Percentiles rank a stretch among this genome's conserved stretches.
phyloP scores from a whole-genome alignment of 768 basidiomycete genomes.

The Floccularia luteovirens region DNA sequence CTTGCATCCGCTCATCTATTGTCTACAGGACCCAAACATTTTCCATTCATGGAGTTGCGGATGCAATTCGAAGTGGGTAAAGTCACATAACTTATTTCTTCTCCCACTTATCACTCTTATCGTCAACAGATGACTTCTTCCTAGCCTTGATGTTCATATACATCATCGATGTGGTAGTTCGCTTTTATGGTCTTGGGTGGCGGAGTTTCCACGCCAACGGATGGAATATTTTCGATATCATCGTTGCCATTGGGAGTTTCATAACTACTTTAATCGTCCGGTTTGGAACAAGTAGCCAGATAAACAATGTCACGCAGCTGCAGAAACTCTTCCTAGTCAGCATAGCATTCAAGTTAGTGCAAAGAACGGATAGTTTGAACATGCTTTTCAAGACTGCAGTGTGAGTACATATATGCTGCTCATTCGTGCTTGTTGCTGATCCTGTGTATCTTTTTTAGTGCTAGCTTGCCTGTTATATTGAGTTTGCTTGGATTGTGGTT shows the following conservation, averaged over 20 bases:
- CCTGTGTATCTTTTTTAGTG: conserved; percentile 31
- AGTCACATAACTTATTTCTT: not conserved
- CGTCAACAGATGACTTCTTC: conserved; percentile 61
- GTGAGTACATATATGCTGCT: conserved; percentile 43
- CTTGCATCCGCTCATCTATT: conserved; percentile 1
- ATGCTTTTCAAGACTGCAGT: conserved; percentile 95
- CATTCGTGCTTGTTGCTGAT: conserved; percentile 12
- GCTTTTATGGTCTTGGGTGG: conserved; percentile 83
- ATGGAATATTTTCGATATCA: conserved; percentile 89
- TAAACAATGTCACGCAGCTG: conserved; percentile 54
- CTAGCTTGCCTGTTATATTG: conserved; percentile 80
- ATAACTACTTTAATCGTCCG: conserved; percentile 73
- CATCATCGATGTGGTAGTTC: conserved; percentile 65
- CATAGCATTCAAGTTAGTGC: conserved; percentile 91
- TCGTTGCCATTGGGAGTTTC: conserved; percentile 76
- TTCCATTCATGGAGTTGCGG: conserved; percentile 36
- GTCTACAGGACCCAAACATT: conserved; percentile 72
- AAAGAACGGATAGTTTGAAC: conserved; percentile 80
- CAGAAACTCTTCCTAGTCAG: conserved; percentile 91
- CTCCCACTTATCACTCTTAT: conserved; percentile 3
- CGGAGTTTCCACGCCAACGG: conserved; percentile 80
- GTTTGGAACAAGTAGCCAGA: conserved; percentile 41
- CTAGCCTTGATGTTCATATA: conserved; percentile 68
- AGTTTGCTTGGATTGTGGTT: conserved; percentile 86
- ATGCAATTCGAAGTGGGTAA: conserved; percentile 53